Conservation (phyloP, 768 basidiomycete genomes). For the Phanerodontia chrysosporium region DNA sequence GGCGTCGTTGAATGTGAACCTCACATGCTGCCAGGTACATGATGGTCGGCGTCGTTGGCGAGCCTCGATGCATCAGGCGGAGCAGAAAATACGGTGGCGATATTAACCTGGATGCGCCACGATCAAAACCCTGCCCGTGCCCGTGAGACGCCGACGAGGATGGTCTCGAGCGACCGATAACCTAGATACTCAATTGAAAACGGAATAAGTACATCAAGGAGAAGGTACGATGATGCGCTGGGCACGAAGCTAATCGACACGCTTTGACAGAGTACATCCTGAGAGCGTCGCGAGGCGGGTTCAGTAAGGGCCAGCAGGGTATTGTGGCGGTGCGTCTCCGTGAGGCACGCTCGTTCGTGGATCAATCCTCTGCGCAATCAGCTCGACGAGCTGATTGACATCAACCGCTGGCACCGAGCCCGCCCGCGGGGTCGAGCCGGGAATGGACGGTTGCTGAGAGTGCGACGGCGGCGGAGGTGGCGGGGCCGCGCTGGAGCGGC, state of each 20-base stretch:
- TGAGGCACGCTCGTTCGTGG: neutral
- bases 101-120: neutral
- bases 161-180: too few species aligned
- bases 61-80: neutral
- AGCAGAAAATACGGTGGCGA: neutral
- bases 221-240: too few species aligned
- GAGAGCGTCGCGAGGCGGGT: neutral
- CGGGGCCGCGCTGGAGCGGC: neutral
- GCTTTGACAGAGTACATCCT: too few species aligned
- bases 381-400: slow-evolving; percentile 11
- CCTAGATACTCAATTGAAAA: too few species aligned
- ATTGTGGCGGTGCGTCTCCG: slow-evolving; percentile 7
- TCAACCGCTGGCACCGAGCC: neutral
- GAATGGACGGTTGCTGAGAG: neutral
- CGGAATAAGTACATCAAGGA: too few species aligned
- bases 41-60: neutral
- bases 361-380: slow-evolving; percentile 13
- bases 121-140: neutral
- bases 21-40: neutral
- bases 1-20: neutral
- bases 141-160: neutral
- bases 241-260: too few species aligned
- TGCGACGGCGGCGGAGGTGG: neutral
- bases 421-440: neutral
- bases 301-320: neutral